phyloP scores from a whole-genome alignment of 2,329 filamentous ascomycete species.

The Zelopaecilomyces penicillatus region DNA sequence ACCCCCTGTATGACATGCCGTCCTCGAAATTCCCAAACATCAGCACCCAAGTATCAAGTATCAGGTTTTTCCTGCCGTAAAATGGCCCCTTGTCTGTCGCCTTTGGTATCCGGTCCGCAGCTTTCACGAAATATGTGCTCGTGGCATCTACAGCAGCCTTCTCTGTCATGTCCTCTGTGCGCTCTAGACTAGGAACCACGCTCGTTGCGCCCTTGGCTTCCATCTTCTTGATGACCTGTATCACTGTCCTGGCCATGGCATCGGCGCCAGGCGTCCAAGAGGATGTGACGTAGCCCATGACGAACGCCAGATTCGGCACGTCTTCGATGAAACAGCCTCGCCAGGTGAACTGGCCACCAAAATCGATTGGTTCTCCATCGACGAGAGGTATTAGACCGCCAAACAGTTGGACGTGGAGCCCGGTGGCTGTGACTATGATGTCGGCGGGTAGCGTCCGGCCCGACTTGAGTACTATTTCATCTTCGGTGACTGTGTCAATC shows the following conservation, averaged over 20 bases:
- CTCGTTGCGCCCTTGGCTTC: slow-evolving; percentile 33
- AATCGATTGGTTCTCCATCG: slow-evolving; percentile 42
- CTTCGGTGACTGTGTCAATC: slow-evolving; percentile 41
- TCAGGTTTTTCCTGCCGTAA: slow-evolving; percentile 26
- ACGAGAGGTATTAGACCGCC: slow-evolving; percentile 44
- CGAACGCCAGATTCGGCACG: slow-evolving; percentile 53
- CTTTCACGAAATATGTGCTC: slow-evolving; percentile 28
- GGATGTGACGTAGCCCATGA: slow-evolving; percentile 58
- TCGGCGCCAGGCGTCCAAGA: slow-evolving; percentile 63
- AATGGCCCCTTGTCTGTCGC: slow-evolving; percentile 25
- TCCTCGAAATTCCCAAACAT: slow-evolving; percentile 22
- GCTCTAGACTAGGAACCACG: slow-evolving; percentile 36
- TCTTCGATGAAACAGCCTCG: slow-evolving; percentile 57
- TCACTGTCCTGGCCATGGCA: slow-evolving; percentile 35
- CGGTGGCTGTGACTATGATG: slow-evolving; percentile 62
- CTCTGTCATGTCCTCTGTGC: slow-evolving; percentile 15
- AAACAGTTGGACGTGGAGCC: slow-evolving; percentile 50
- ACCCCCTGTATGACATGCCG: slow-evolving; percentile 21
- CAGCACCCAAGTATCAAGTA: slow-evolving; percentile 21
- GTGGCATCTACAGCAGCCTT: slow-evolving; percentile 19
- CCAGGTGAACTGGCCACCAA: slow-evolving; percentile 50
- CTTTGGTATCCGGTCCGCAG: slow-evolving; percentile 27
- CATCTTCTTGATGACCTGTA: slow-evolving; percentile 46
- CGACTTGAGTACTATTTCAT: slow-evolving; percentile 38
- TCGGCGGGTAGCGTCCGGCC: slow-evolving; percentile 49